Evolutionary conservation across 495 filamentous ascomycete species (phyloP).

Genomic region (Lasiosphaeria hispida): DNA sequence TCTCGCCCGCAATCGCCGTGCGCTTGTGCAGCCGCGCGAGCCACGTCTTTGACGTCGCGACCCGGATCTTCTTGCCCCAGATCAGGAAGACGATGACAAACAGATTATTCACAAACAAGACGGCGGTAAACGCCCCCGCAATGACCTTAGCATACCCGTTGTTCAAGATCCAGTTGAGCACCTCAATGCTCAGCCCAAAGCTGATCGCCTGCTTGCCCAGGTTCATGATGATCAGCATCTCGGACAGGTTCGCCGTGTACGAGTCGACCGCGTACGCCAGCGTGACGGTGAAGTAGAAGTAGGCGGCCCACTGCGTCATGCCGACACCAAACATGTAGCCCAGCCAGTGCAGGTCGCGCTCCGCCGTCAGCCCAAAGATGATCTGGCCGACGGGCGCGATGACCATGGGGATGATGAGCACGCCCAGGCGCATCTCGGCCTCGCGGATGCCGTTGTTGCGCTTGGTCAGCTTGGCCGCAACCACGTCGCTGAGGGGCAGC

Average conservation of each 20-base stretch:
- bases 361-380: constrained; percentile 54
- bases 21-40: constrained; percentile 36
- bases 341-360: constrained; percentile 54
- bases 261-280: constrained; percentile 59
- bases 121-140: constrained; percentile 53
- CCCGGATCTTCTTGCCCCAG: constrained; percentile 57
- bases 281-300: constrained; percentile 60
- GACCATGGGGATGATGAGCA: constrained; percentile 53
- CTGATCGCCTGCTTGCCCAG: constrained; percentile 62
- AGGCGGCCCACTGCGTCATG: constrained; percentile 51
- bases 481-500: constrained; percentile 54
- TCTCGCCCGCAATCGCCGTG: constrained; percentile 3
- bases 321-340: constrained; percentile 54
- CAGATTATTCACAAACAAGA: constrained; percentile 58
- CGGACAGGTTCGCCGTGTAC: constrained; percentile 54
- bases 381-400: constrained; percentile 54
- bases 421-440: constrained; percentile 60
- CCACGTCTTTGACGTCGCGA: constrained; percentile 50
- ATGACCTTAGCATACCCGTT: constrained; percentile 58
- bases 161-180: constrained; percentile 57
- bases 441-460: constrained; percentile 57
- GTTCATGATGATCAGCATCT: constrained; percentile 69
- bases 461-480: constrained; percentile 55
- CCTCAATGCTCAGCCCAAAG: constrained; percentile 60
- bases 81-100: constrained; percentile 56